A percentile compares a stretch with the other conserved stretches of the same genome.
phyloP scores from a whole-genome alignment of 202 grass and related monocot species.

The Dendrocalamus latiflorus region DNA sequence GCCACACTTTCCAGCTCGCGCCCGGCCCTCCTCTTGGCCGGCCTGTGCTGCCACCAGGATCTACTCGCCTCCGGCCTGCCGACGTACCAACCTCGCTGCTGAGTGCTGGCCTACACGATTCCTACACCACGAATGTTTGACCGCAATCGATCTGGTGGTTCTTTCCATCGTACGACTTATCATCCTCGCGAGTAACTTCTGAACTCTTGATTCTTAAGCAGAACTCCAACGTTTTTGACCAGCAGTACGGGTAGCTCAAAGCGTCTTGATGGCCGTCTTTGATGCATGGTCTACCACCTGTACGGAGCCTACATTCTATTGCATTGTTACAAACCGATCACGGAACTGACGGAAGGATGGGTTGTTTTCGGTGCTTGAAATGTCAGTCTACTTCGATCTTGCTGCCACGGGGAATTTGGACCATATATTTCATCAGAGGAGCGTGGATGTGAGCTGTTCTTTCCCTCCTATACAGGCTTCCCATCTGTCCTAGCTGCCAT shows the following conservation, averaged over 20 bases:
- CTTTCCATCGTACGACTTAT: no score
- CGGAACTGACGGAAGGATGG: neutral
- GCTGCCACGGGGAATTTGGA: conserved; percentile 10
- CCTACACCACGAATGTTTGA: neutral
- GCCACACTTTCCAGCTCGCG: neutral
- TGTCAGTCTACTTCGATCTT: neutral
- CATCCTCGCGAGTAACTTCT: neutral
- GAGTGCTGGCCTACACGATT: neutral
- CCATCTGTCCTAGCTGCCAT: neutral
- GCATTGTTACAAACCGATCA: neutral
- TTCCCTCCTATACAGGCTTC: neutral
- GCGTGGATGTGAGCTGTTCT: conserved; percentile 5
- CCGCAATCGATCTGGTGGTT: neutral
- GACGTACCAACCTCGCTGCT: neutral
- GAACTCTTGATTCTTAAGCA: neutral
- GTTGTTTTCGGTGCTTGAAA: neutral
- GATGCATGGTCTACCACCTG: neutral
- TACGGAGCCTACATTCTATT: neutral
- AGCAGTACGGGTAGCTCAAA: neutral
- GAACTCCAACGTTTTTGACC: neutral
- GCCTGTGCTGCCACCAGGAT: neutral
- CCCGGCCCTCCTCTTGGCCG: no score
- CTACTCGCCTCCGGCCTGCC: neutral
- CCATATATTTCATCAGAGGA: neutral
- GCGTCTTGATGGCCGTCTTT: neutral